These are phyloP conservation scores for Beauveria pseudobassiana DNA, from an alignment of 2,329 filamentous ascomycete genomes.

Conservation along the genomic window DNA sequence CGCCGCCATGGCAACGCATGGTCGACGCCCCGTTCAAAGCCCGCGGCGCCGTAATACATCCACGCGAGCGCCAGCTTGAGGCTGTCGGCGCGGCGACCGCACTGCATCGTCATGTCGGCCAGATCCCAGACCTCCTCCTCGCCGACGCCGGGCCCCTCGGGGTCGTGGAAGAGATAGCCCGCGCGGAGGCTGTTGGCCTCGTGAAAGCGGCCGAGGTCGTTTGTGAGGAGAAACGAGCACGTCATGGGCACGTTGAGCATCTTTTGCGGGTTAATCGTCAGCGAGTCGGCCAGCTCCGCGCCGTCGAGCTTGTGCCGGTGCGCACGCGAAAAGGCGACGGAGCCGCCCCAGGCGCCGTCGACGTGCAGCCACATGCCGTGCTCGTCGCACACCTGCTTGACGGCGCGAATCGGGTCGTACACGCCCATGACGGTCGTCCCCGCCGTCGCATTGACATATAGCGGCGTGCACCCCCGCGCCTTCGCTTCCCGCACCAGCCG, in stretches of 20 bases:
- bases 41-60: slow-evolving; percentile 75
- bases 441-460: slow-evolving; percentile 93
- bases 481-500: slow-evolving; percentile 54
- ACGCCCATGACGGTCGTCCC: slow-evolving; percentile 93
- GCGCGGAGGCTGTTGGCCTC: slow-evolving; percentile 78
- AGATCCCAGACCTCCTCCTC: slow-evolving; percentile 69
- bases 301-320: slow-evolving; percentile 61
- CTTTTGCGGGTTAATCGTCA: slow-evolving; percentile 92
- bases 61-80: slow-evolving; percentile 84
- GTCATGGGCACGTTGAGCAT: slow-evolving; percentile 91
- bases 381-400: slow-evolving; percentile 62
- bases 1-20: slow-evolving; percentile 60
- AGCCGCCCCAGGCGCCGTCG: slow-evolving; percentile 85
- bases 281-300: slow-evolving; percentile 66
- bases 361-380: slow-evolving; percentile 86
- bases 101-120: slow-evolving; percentile 88
- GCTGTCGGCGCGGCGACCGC: slow-evolving; percentile 76
- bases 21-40: slow-evolving; percentile 65
- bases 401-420: slow-evolving; percentile 70
- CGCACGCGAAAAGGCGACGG: slow-evolving; percentile 63
- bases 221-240: slow-evolving; percentile 79
- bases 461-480: slow-evolving; percentile 64
- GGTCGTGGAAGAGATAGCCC: slow-evolving; percentile 73
- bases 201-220: slow-evolving; percentile 71
- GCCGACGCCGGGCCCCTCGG: slow-evolving; percentile 20